Conservation (phyloP, 441 rosid genomes). For the Syzygium syzygioides region DNA sequence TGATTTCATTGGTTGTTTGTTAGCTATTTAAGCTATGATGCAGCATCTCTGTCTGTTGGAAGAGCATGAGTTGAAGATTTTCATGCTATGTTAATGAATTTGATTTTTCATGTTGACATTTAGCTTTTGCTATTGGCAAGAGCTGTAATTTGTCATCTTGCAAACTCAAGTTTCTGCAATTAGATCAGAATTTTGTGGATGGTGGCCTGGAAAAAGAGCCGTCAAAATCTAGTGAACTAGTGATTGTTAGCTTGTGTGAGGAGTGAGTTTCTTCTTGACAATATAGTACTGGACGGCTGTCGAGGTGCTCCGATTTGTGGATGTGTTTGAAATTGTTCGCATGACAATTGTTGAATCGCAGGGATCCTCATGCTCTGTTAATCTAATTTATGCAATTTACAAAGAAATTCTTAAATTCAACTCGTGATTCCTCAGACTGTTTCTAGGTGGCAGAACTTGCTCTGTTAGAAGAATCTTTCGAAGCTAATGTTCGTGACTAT, state of each 20-base stretch:
- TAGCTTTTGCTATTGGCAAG: not conserved
- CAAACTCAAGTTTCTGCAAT: not conserved
- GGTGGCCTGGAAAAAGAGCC: not conserved
- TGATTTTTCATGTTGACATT: not conserved
- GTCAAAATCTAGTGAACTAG: not conserved
- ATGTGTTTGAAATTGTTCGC: not conserved
- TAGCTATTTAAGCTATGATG: not conserved
- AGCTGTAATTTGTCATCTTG: not conserved
- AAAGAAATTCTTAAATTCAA: not conserved
- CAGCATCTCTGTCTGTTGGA: not conserved
- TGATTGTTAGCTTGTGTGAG: not conserved
- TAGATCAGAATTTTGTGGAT: not conserved
- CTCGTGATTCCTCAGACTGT: slow-evolving; percentile 9
- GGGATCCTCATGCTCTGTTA: not conserved
- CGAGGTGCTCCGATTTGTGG: not conserved
- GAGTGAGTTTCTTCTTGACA: not conserved
- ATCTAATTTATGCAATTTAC: not conserved
- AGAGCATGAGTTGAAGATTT: not conserved
- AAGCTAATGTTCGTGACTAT: slow-evolving; percentile 74
- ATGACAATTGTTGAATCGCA: not conserved
- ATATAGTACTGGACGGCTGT: not conserved
- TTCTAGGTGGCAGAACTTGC: slow-evolving; percentile 61
- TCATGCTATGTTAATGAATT: not conserved
- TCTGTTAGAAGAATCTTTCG: slow-evolving; percentile 65
- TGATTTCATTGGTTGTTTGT: not conserved